Conservation (phyloP, 495 filamentous ascomycete species). For the Hyaloscypha finlandica region DNA sequence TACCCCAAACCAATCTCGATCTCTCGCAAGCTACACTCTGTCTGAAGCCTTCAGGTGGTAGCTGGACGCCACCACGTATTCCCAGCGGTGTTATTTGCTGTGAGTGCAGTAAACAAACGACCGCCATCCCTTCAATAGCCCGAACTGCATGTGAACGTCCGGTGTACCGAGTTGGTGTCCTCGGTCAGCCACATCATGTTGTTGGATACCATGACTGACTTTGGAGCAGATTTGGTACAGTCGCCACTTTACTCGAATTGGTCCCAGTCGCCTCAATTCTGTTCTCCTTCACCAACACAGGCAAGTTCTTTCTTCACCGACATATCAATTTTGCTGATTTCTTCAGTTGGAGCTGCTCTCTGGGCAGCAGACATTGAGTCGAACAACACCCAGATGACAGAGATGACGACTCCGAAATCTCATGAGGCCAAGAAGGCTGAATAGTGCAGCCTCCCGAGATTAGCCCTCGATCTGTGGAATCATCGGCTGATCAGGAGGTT, state of each 20-base stretch:
- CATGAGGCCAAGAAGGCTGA: constrained; percentile 58
- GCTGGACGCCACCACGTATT: neutral
- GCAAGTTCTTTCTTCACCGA: constrained; percentile 33
- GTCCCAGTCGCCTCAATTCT: constrained; percentile 79
- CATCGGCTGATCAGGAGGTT: constrained; percentile 2
- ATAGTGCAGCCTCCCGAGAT: constrained; percentile 37
- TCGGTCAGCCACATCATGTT: constrained; percentile 8
- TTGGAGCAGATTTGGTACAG: constrained; percentile 68
- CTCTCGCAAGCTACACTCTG: neutral
- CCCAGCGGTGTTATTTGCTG: neutral
- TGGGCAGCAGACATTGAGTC: constrained; percentile 93
- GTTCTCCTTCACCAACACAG: constrained; percentile 88
- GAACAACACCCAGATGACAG: constrained; percentile 47
- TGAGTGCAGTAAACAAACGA: neutral
- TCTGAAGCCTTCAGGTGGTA: neutral
- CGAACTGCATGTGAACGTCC: neutral
- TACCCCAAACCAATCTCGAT: constrained; percentile 23
- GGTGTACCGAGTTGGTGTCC: neutral
- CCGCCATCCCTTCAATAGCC: neutral
- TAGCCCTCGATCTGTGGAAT: constrained; percentile 13
- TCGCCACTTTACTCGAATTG: constrained; percentile 78
- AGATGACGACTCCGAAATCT: constrained; percentile 54
- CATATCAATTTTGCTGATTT: neutral
- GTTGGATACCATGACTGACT: constrained; percentile 12
- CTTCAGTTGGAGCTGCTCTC: constrained; percentile 75